Percentiles rank a stretch among this genome's conserved stretches.
phyloP scores from a whole-genome alignment of 495 filamentous ascomycete genomes.

The Penicillium alfredii region DNA sequence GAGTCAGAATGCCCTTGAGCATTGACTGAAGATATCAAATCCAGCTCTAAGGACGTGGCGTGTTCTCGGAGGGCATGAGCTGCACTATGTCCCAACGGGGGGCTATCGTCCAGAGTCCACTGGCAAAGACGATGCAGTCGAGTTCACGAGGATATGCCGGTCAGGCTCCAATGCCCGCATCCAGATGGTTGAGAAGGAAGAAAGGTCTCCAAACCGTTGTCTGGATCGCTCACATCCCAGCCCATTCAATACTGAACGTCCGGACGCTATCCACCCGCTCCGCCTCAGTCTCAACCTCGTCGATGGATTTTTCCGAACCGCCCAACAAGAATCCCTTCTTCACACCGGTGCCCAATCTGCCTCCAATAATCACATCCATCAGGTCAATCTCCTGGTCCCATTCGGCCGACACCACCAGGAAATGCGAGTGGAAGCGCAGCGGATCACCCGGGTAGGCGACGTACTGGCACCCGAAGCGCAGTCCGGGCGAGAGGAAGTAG shows the following conservation, averaged over 20 bases:
- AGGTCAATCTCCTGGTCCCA: constrained; percentile 86
- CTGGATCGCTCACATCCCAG: constrained; percentile 56
- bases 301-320: constrained; percentile 42
- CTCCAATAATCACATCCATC: constrained; percentile 77
- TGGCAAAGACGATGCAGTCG: too few species aligned
- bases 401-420: constrained; percentile 66
- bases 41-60: too few species aligned
- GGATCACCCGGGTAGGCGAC: constrained; percentile 94
- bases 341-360: constrained; percentile 83
- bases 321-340: constrained; percentile 94
- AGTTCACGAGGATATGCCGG: too few species aligned
- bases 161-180: neutral
- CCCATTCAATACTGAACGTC: constrained; percentile 78
- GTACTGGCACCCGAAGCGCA: constrained; percentile 92
- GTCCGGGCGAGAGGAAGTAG: constrained; percentile 85
- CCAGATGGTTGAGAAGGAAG: neutral
- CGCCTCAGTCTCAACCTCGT: constrained; percentile 20
- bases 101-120: too few species aligned
- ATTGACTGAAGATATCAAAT: too few species aligned
- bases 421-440: constrained; percentile 90
- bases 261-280: constrained; percentile 41
- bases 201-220: neutral
- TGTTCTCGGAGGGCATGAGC: too few species aligned
- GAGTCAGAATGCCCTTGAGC: too few species aligned
- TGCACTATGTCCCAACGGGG: too few species aligned